These are phyloP conservation scores for Zasmidium citrigriseum DNA, from an alignment of 2,329 filamentous ascomycete species.

Conservation along the genomic window DNA sequence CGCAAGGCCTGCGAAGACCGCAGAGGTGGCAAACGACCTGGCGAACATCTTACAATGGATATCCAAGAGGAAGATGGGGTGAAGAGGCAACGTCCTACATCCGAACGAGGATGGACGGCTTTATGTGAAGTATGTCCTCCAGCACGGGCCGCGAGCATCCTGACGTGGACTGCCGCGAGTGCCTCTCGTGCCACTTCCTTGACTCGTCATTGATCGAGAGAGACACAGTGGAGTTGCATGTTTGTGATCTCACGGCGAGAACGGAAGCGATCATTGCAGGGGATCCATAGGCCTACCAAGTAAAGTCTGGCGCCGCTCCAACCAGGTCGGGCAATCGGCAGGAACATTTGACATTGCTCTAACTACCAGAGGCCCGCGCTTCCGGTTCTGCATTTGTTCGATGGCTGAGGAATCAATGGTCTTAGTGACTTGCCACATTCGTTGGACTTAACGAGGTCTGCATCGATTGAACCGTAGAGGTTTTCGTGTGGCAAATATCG, in stretches of 20 bases:
- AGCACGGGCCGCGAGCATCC: background rate
- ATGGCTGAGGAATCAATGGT: too few species aligned
- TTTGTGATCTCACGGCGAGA: background rate
- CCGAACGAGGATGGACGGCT: background rate
- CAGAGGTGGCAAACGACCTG: constrained; percentile 36
- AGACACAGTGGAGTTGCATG: background rate
- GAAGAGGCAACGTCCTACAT: background rate
- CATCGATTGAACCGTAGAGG: too few species aligned
- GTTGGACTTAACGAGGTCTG: too few species aligned
- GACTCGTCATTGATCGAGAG: background rate
- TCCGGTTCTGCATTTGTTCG: too few species aligned
- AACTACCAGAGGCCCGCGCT: too few species aligned
- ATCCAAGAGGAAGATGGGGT: background rate
- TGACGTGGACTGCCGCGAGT: background rate
- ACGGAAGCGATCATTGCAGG: background rate
- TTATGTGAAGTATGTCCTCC: background rate
- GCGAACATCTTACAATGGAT: constrained; percentile 38
- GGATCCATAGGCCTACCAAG: background rate
- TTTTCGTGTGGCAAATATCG: too few species aligned
- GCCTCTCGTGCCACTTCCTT: background rate
- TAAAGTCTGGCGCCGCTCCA: background rate
- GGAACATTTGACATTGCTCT: too few species aligned
- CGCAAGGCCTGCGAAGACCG: constrained; percentile 36
- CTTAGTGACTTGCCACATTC: too few species aligned
- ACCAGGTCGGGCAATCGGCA: too few species aligned